A percentile compares a stretch with the other conserved stretches of the same genome.
These are phyloP conservation scores for Calophaca sinica DNA, from an alignment of 306 rosid species.

Conservation along the genomic window DNA sequence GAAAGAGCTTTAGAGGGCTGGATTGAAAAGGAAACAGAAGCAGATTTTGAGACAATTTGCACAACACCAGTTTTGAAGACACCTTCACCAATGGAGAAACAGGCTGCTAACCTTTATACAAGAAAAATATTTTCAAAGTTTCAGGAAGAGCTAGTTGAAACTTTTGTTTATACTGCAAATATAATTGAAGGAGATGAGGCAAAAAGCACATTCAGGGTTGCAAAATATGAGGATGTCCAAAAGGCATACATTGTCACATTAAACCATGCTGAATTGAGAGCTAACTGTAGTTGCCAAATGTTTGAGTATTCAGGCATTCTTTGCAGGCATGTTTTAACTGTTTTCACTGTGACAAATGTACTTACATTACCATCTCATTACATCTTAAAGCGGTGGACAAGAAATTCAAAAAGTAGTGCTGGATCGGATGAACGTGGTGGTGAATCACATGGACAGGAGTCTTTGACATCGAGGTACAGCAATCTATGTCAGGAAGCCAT, in stretches of 20 bases:
- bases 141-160: conserved; percentile 95
- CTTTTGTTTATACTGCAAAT: conserved; percentile 91
- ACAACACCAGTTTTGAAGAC: conserved; percentile 78
- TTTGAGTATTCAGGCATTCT: conserved; percentile 78
- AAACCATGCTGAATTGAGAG: conserved; percentile 78
- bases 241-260: conserved; percentile 77
- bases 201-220: conserved; percentile 86
- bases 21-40: conserved; percentile 85
- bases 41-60: conserved; percentile 86
- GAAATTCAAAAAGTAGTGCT: conserved; percentile 65
- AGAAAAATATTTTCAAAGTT: conserved; percentile 80
- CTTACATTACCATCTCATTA: conserved; percentile 85
- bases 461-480: conserved; percentile 69
- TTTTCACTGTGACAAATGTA: conserved; percentile 86
- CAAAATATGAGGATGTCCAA: conserved; percentile 87
- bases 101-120: conserved; percentile 87
- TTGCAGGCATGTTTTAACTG: conserved; percentile 89
- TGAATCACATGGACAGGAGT: conserved; percentile 72
- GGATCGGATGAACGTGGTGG: conserved; percentile 66
- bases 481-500: conserved; percentile 82
- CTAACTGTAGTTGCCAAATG: conserved; percentile 72
- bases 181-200: conserved; percentile 86
- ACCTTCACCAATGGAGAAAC: conserved; percentile 97
- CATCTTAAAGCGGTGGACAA: conserved; percentile 61
- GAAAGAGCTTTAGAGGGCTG: conserved; percentile 84